Evolutionary conservation across 2,329 filamentous ascomycete species (phyloP), one percentile per base, ranked within the genome.

Genomic region (Microdochium bolleyi): DNA sequence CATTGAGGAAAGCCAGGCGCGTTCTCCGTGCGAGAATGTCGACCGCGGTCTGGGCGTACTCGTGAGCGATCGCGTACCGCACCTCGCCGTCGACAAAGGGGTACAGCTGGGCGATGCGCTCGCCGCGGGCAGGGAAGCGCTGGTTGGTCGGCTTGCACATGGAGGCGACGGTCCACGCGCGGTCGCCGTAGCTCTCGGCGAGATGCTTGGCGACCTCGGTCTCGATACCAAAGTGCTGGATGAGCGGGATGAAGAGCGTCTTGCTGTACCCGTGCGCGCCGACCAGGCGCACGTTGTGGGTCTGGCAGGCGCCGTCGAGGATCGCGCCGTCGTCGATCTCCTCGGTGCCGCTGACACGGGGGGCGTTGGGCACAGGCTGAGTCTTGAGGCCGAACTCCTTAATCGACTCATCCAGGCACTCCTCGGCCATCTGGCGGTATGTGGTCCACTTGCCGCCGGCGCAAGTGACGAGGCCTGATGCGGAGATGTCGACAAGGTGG

Each of bases 401-500:
- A 66, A 94, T 79, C 10, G 89, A 88, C 62, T 88, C 85, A 62
- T 95, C 89, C 46, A 95, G 89, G 48, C 87, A 88, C 66, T 95
- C 89, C 70, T 95, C 89, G 22, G 89, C 88, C 90, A 95, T 95
- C 69, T 95, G 88, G 53, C 90, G 85, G 72, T 95, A 95, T 1
- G 90, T 95, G 2, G 90, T 95, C 90, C 90, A 95, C 72, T 95
- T 95, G 49, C 90, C 90, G 60, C 90, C 90, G 25, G 89, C 89
- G 64, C 89, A 92, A 32, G 90, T 95, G 58, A 95, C 73, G 21
- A 95, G 78, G 11, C 90, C 90, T 7, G 88, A 89, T 2, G 79
- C 70, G n/a, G 89, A 92, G 50, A 89, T 78, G 55, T 89, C 86
- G 60, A 95, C 82, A 46, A 95, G 77, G 67, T 95, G 90, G 68